Base-by-base conservation (phyloP, 1,284 basidiomycete species). In the Ganoderma lucidum region DNA sequence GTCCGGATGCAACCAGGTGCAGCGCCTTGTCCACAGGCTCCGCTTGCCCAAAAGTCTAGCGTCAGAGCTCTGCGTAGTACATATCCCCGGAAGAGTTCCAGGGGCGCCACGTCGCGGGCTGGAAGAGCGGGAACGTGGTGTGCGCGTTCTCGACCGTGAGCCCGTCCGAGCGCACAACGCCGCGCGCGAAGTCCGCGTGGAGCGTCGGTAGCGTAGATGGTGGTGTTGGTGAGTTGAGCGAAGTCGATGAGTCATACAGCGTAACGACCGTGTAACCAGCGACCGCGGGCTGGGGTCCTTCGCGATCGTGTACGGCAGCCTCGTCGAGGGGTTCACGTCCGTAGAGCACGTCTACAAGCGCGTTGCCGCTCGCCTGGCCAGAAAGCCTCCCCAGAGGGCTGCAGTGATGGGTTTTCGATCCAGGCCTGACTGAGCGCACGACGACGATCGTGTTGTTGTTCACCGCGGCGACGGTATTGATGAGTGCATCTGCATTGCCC, bases 391-490 rank as follows among this genome's bases (percentile, higher is more conserved):
- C n/a, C 90, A 75, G 3, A 92, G 75, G 59, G 85, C 87, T 0
- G 87, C 93, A 9, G 92, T 93, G 70, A 95, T 85, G 74, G 88
- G 79, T 93, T 85, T 1, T 95, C 90, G 70, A 94, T 90, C 94
- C 93, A 95, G 92, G 90, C 0, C 93, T 93, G 64, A 93, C 92
- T 6, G 89, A 89, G 80, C 96, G 91, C 30, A 92, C 86, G 44
- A 96, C 86, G 17, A 97, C 95, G 59, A 96, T 87, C 0, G 93
- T 95, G 81, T 96, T 96, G 75, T 86, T 23, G 80, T 92, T 91
- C 72, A 84, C 81, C 3, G 17, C 39, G 9, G 59, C 59, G 37
- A 61, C 37, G 3, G 59, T 39, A 37, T 61, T n/a, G 59, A 61
- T 61, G 14, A 61, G 59, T 17, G 15, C 59, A 39, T 61, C 39